These are phyloP conservation scores for Lactifluus rugatus DNA, from an alignment of 768 basidiomycete genomes.

Conservation along the genomic window DNA sequence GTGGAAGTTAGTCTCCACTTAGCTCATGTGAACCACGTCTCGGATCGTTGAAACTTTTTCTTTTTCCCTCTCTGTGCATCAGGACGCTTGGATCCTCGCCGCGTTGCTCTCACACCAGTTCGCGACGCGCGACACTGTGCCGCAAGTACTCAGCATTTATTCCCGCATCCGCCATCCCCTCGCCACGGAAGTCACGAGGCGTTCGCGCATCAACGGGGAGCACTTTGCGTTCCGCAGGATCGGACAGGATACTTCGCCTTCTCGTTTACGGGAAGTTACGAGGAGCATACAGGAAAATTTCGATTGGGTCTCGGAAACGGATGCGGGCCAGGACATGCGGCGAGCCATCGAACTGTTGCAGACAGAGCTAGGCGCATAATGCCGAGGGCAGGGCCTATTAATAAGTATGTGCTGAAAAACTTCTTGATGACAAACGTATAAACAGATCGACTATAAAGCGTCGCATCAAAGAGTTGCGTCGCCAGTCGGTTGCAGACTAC, in stretches of 20 bases:
- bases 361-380: neutral
- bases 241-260: neutral
- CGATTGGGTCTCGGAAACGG: constrained; percentile 11
- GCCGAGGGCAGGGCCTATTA: neutral
- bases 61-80: constrained; percentile 19
- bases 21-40: neutral
- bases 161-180: constrained; percentile 27
- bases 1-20: constrained; percentile 30
- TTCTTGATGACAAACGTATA: neutral
- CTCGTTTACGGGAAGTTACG: neutral
- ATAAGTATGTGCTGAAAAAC: neutral
- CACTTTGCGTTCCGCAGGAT: constrained; percentile 21
- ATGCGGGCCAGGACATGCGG: neutral
- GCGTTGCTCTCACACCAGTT: constrained; percentile 35
- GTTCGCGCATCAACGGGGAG: constrained; percentile 24
- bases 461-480: too few species aligned
- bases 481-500: too few species aligned
- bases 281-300: constrained; percentile 9
- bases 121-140: constrained; percentile 20
- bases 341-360: neutral
- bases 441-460: too few species aligned
- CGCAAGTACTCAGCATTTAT: constrained; percentile 25
- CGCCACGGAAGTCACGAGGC: constrained; percentile 22
- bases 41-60: neutral
- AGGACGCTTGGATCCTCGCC: constrained; percentile 32